Evolutionary conservation across 2,329 filamentous ascomycete genomes (phyloP).

Genomic region (Xylariaceae sp.): DNA sequence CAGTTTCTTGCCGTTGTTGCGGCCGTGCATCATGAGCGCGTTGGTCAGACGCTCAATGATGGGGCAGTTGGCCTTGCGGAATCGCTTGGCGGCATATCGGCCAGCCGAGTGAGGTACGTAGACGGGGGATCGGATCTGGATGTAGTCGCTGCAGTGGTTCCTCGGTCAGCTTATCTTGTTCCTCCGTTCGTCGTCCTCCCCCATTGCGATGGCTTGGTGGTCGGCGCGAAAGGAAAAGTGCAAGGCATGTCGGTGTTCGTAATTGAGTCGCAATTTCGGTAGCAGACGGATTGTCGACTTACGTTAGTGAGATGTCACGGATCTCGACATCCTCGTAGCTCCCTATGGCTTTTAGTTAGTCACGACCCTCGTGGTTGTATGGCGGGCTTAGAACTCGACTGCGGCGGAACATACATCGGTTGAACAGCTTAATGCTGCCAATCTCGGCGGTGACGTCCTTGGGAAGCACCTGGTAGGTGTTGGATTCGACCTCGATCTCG

Average conservation of each 20-base stretch:
- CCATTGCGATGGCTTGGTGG: constrained; percentile 11
- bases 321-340: constrained; percentile 99
- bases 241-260: constrained; percentile 4
- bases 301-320: constrained; percentile 99
- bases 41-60: constrained; percentile 99
- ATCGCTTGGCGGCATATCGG: constrained; percentile 98
- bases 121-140: constrained; percentile 98
- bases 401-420: constrained; percentile 39
- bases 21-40: constrained; percentile 99
- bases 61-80: constrained; percentile 99
- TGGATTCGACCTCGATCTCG: constrained; percentile 72
- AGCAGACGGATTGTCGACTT: constrained; percentile 43
- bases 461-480: constrained; percentile 61
- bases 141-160: constrained; percentile 74
- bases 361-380: neutral
- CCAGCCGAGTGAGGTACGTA: constrained; percentile 99
- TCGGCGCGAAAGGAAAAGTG: constrained; percentile 11
- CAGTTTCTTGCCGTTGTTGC: constrained; percentile 99
- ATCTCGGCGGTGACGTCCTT: constrained; percentile 73
- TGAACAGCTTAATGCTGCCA: constrained; percentile 78
- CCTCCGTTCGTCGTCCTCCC: constrained; percentile 12
- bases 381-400: constrained; percentile 21
- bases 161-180: constrained; percentile 32
- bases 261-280: constrained; percentile 23
- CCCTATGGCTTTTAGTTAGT: constrained; percentile 23